Evolutionary conservation across 768 basidiomycete genomes (phyloP).

Genomic region (Daedaleopsis sinensis): DNA sequence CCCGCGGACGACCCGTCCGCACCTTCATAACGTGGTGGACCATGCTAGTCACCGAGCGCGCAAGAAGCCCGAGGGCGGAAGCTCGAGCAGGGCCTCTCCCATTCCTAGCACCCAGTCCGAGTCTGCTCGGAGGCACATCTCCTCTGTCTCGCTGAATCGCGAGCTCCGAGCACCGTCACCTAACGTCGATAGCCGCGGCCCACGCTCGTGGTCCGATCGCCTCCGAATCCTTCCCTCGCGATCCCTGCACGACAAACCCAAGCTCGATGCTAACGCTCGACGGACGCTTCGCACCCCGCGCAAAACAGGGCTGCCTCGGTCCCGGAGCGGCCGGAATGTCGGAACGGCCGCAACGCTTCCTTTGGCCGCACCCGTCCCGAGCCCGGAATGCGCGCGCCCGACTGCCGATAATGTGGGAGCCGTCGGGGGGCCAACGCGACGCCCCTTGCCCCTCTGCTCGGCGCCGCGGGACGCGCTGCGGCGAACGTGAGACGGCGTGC

Average conservation of each 20-base stretch:
- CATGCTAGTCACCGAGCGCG: neutral
- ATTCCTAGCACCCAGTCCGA: neutral
- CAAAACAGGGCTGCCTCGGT: neutral
- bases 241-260: neutral
- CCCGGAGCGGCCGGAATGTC: constrained; percentile 8
- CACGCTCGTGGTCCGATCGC: neutral
- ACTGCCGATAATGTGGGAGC: neutral
- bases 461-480: too few relatives aligned
- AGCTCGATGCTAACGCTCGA: too few relatives aligned
- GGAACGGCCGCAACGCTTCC: constrained; percentile 11
- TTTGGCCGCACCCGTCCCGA: neutral
- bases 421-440: neutral
- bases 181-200: neutral
- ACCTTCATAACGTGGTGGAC: neutral
- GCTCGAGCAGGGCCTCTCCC: neutral
- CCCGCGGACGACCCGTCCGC: neutral
- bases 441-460: neutral
- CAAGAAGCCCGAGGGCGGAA: neutral
- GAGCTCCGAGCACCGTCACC: neutral
- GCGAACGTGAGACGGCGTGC: too few relatives aligned
- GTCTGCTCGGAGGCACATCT: too few relatives aligned
- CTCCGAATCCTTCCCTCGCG: neutral
- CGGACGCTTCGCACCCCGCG: neutral
- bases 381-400: neutral
- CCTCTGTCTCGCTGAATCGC: neutral